A percentile compares a stretch with the other conserved stretches of the same genome.
phyloP scores from a whole-genome alignment of 1,284 basidiomycete species.

The Heterobasidion occidentale region DNA sequence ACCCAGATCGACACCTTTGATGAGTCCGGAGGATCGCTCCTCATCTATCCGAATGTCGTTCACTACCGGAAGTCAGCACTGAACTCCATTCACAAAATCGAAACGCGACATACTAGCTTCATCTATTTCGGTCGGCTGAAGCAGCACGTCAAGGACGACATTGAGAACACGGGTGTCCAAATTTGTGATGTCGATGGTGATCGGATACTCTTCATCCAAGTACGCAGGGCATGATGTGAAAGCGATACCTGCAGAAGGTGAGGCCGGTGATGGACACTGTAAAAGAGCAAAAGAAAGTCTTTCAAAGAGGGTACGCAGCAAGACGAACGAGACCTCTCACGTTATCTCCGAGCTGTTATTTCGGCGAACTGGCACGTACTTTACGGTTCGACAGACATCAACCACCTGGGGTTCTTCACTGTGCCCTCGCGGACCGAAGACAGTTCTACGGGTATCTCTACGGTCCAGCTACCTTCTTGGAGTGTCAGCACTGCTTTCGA shows the following conservation, averaged over 20 bases:
- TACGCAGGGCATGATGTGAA: conserved; percentile 57
- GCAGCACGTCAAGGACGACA: conserved; percentile 61
- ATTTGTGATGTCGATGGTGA: conserved; percentile 62
- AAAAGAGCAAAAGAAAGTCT: neutral
- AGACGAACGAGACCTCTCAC: conserved; percentile 27
- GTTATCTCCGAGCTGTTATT: conserved; percentile 37
- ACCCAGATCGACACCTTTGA: conserved; percentile 69
- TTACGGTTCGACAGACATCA: conserved; percentile 39
- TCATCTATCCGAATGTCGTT: conserved; percentile 57
- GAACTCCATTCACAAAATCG: neutral
- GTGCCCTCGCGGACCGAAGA: conserved; percentile 25
- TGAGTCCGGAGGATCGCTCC: conserved; percentile 56
- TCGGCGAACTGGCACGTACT: conserved; percentile 44
- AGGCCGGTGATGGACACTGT: conserved; percentile 56
- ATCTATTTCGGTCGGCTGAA: conserved; percentile 76
- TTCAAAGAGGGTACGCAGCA: conserved; percentile 1
- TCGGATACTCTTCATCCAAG: conserved; percentile 70
- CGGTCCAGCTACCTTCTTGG: conserved; percentile 51
- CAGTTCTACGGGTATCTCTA: conserved; percentile 50
- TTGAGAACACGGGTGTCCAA: conserved; percentile 59
- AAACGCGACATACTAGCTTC: conserved; percentile 48
- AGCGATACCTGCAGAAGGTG: conserved; percentile 52
- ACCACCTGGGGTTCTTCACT: conserved; percentile 37
- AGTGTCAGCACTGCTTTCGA: conserved; percentile 42
- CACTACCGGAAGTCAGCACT: conserved; percentile 28